These are phyloP conservation scores for Astrothelium macrocarpum DNA, from an alignment of 495 filamentous ascomycete genomes.

Conservation along the genomic window DNA sequence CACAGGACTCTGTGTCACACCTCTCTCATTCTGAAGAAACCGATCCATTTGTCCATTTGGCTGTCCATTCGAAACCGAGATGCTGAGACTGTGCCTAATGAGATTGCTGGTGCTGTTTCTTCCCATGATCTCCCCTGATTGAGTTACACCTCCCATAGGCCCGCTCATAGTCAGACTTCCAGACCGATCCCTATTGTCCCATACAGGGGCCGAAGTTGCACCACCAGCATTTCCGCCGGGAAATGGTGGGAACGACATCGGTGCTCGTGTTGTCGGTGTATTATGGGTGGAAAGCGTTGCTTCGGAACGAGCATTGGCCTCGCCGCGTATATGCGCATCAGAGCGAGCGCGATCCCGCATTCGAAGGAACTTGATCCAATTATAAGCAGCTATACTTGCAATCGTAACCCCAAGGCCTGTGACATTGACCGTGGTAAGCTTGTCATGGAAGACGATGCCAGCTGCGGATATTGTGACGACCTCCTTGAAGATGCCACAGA, in stretches of 20 bases:
- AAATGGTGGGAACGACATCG: background rate
- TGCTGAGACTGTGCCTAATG: conserved; percentile 23
- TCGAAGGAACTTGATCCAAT: conserved; percentile 84
- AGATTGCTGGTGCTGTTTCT: conserved; percentile 14
- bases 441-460: conserved; percentile 79
- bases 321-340: conserved; percentile 22
- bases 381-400: conserved; percentile 75
- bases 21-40: conserved; percentile 15
- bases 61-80: conserved; percentile 13
- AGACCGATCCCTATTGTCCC: conserved; percentile 10
- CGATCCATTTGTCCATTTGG: background rate
- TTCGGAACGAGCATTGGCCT: conserved; percentile 20
- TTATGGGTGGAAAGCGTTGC: conserved; percentile 20
- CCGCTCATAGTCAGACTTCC: background rate
- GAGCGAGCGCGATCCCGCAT: conserved; percentile 64
- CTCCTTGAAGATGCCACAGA: conserved; percentile 98
- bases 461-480: conserved; percentile 92
- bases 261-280: conserved; percentile 3
- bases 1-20: conserved; percentile 16
- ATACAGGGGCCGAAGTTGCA: conserved; percentile 6
- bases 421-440: conserved; percentile 80
- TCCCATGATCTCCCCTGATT: background rate
- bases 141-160: background rate
- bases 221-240: background rate
- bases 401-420: conserved; percentile 84